Evolutionary conservation across 1,139 yeast species (phyloP).

Genomic region (Saccharomycopsis hybrid): DNA sequence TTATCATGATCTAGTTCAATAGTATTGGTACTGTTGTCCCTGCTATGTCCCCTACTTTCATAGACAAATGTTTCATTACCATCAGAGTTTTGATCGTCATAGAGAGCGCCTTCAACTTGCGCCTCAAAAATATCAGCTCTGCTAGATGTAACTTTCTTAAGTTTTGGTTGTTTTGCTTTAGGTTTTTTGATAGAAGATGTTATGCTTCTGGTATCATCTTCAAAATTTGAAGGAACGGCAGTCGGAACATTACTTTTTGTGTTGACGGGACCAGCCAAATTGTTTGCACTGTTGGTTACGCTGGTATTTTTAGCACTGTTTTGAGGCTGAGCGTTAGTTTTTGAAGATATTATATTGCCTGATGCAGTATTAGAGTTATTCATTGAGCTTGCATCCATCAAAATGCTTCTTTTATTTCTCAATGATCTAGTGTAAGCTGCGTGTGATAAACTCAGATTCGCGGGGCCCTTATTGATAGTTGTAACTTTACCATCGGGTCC

Average conservation of each 20-base stretch:
- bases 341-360: neutral
- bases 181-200: conserved; percentile 12
- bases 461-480: neutral
- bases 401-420: conserved; percentile 19
- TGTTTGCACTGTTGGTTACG: neutral
- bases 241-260: neutral
- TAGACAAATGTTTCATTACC: conserved; percentile 48
- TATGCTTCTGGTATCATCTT: conserved; percentile 16
- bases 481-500: neutral
- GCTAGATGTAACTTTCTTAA: conserved; percentile 25
- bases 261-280: neutral
- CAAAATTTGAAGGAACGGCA: neutral
- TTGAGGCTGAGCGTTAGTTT: neutral
- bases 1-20: conserved; percentile 12
- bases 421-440: conserved; percentile 18
- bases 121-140: conserved; percentile 49
- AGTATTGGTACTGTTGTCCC: conserved; percentile 19
- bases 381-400: conserved; percentile 8
- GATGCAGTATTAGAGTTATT: conserved; percentile 3
- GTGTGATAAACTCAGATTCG: conserved; percentile 1
- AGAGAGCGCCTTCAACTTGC: conserved; percentile 46
- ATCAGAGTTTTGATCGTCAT: conserved; percentile 41
- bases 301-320: neutral
- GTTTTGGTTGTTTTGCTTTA: conserved; percentile 11
- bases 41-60: conserved; percentile 31